Base-by-base conservation (phyloP, 352 stramenopile species). In the Pythium biforme region DNA sequence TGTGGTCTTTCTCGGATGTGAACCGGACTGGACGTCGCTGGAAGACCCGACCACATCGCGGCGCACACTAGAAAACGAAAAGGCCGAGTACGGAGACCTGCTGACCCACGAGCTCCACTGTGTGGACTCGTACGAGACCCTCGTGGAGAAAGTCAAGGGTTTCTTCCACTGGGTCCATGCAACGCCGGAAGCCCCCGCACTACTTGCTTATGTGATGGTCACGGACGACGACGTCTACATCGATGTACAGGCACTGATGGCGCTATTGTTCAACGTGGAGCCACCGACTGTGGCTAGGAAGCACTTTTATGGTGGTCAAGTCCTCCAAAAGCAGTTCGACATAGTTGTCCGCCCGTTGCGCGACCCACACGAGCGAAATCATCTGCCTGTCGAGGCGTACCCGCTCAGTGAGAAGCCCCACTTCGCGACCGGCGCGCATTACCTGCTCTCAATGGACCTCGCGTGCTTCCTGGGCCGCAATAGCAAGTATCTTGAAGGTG, bases 221-320 rank as follows among this genome's bases (percentile, higher is more conserved):
- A 49, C 55, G 14, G 83, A 91, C 49, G 81, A 91, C 50, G 81
- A 91, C 41, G 50, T 86, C 29, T 67, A 62, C 53, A 12, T 67
- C 9, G 27, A 51, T 25, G 39, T 62, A 4, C 26, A 43, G 4
- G 15, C 3, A 4, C 45, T 67, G 14, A 33, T 20, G 17, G 26
- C 5, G 6, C 1, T 57, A 4, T 26, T 68, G 0, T 29, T 40
- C 1, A 0, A 25, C n/a, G 8, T 19, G 10, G 17, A 19, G 20
- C 22, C 22, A 8, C 33, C 33, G 0, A 27, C 23, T 3, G 17
- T 50, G 14, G 23, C 56, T 9, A 45, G 33, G 2, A 29, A 9
- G 26, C 53, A 34, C 9, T 75, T 71, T 37, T 77, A 74, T 62
- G 71, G 50, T 33, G 69, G 69, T 4, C 70, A 79, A 49, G 70